These are phyloP conservation scores for Euphorbia tirucalli DNA, from an alignment of 345 rosid genomes.

Conservation along the genomic window DNA sequence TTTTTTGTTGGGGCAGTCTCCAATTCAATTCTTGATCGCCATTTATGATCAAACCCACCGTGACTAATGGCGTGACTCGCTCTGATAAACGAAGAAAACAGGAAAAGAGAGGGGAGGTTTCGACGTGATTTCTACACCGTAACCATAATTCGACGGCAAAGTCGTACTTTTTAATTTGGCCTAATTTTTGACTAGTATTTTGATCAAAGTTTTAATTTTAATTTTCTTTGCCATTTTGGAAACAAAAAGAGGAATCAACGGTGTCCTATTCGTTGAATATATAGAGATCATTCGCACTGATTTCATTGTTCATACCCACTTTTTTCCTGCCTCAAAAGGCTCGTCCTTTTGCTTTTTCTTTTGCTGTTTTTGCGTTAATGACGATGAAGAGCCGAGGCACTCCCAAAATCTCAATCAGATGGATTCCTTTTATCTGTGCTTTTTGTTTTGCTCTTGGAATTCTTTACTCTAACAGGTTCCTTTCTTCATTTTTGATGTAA, in stretches of 20 bases:
- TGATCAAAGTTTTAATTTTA: background rate
- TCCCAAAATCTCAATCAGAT: constrained; percentile 49
- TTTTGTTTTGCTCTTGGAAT: constrained; percentile 71
- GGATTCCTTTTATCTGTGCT: constrained; percentile 77
- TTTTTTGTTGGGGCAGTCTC: too few relatives aligned
- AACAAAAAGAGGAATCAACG: too few relatives aligned
- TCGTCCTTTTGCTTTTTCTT: background rate
- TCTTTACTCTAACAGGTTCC: constrained; percentile 67
- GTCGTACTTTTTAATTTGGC: background rate
- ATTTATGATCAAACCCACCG: background rate
- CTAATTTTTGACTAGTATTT: background rate
- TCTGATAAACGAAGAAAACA: background rate
- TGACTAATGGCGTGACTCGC: constrained; percentile 10
- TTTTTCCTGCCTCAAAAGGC: background rate
- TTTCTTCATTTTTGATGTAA: background rate
- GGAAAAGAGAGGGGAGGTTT: background rate
- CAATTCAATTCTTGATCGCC: too few relatives aligned
- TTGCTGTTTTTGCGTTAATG: too few relatives aligned
- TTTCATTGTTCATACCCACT: background rate
- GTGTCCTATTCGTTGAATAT: too few relatives aligned
- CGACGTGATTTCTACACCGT: constrained; percentile 3
- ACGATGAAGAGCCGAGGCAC: constrained; percentile 63
- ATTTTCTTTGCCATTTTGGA: too few relatives aligned
- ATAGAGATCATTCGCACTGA: too few relatives aligned
- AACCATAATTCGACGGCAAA: background rate